Percentiles rank a stretch among this genome's conserved stretches.
Evolutionary conservation across 306 rosid species (phyloP).

Genomic region (Vigna unguiculata): DNA sequence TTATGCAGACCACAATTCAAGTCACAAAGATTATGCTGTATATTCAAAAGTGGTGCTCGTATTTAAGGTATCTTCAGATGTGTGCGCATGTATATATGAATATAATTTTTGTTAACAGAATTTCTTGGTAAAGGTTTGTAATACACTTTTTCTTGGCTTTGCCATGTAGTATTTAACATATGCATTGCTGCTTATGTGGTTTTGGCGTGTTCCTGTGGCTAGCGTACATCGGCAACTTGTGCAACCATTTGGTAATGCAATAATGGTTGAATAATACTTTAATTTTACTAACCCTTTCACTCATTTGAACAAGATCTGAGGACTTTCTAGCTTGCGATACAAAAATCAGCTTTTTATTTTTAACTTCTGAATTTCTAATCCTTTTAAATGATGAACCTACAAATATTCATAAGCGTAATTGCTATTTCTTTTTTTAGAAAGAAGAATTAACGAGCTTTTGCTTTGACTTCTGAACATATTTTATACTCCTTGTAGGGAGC

Average conservation of each 20-base stretch:
- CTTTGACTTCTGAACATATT: constrained; percentile 18
- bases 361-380: background rate
- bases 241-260: constrained; percentile 81
- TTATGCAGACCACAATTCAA: constrained; percentile 62
- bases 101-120: constrained; percentile 6
- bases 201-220: constrained; percentile 89
- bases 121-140: background rate
- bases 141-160: constrained; percentile 22
- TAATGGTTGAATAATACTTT: constrained; percentile 3
- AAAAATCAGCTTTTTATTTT: background rate
- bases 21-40: constrained; percentile 53
- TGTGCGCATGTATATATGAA: no score
- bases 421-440: background rate
- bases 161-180: constrained; percentile 61
- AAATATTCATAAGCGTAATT: background rate
- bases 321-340: background rate
- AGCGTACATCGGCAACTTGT: constrained; percentile 72
- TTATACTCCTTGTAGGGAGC: constrained; percentile 52
- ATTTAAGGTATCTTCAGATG: constrained; percentile 58
- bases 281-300: background rate
- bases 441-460: background rate
- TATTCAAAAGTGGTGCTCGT: constrained; percentile 53
- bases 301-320: background rate
- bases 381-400: background rate
- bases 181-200: constrained; percentile 66